Conservation (phyloP, 2,329 filamentous ascomycete genomes). For the Hypoxylon sp. region DNA sequence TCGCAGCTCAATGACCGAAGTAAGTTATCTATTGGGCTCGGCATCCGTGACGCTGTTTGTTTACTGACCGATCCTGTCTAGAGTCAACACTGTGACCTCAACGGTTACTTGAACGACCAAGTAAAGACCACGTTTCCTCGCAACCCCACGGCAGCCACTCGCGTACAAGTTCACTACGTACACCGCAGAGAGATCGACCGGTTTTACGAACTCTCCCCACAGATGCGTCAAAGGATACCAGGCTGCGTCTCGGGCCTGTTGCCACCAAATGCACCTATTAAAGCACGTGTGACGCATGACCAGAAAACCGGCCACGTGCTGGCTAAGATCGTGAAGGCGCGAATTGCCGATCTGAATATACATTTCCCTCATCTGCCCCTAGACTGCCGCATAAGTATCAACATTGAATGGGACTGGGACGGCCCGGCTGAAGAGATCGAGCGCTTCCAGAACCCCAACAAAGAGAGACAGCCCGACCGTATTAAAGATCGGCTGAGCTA, state of each 20-base stretch:
- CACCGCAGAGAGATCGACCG: slow-evolving; percentile 87
- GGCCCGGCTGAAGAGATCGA: slow-evolving; percentile 74
- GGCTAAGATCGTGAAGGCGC: slow-evolving; percentile 90
- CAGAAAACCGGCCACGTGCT: slow-evolving; percentile 78
- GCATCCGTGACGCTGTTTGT: neutral
- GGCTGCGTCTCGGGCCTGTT: slow-evolving; percentile 74
- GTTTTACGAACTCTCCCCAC: slow-evolving; percentile 81
- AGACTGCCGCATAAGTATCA: slow-evolving; percentile 94
- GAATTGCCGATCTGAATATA: slow-evolving; percentile 90
- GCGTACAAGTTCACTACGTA: slow-evolving; percentile 81
- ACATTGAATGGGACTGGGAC: slow-evolving; percentile 91
- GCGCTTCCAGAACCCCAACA: slow-evolving; percentile 54
- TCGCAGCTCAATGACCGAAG: slow-evolving; percentile 90
- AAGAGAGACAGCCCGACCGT: slow-evolving; percentile 70
- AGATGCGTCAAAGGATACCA: slow-evolving; percentile 73
- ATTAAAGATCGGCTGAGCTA: slow-evolving; percentile 95
- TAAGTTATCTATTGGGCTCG: slow-evolving; percentile 59
- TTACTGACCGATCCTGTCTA: slow-evolving; percentile 55
- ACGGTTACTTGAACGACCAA: slow-evolving; percentile 83
- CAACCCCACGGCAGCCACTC: slow-evolving; percentile 62
- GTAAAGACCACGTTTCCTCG: slow-evolving; percentile 72
- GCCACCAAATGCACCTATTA: slow-evolving; percentile 68
- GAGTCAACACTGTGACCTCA: slow-evolving; percentile 86
- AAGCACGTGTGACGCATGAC: slow-evolving; percentile 83
- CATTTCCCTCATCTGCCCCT: slow-evolving; percentile 82